phyloP scores from a whole-genome alignment of 169 alveolate species.

The Eimeria maxima region DNA sequence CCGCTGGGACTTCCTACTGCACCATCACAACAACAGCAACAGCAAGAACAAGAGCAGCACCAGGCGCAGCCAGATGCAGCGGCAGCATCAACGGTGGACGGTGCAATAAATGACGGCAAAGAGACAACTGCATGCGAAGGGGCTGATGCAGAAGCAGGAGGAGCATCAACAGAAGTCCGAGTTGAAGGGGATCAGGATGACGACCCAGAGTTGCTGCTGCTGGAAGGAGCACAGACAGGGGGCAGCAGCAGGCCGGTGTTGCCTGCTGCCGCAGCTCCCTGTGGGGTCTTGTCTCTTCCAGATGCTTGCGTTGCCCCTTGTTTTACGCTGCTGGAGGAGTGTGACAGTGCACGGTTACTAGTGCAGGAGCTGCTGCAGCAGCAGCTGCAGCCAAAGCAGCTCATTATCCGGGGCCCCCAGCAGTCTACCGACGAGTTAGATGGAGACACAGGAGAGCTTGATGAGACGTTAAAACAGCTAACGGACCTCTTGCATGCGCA shows the following conservation, averaged over 20 bases:
- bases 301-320: slow-evolving; percentile 50
- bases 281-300: slow-evolving; percentile 55
- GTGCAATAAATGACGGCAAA: neutral
- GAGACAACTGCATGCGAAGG: neutral
- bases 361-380: slow-evolving; percentile 43
- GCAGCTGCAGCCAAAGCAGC: slow-evolving; percentile 55
- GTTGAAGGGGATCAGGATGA: neutral
- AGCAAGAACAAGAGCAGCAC: neutral
- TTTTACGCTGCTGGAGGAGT: slow-evolving; percentile 49
- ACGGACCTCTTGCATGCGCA: slow-evolving; percentile 11
- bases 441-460: neutral
- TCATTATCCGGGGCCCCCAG: neutral
- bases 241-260: slow-evolving; percentile 17
- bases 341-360: slow-evolving; percentile 16
- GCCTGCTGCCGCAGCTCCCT: neutral
- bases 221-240: neutral
- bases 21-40: slow-evolving; percentile 3
- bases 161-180: neutral
- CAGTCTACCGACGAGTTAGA: neutral
- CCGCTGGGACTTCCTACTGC: slow-evolving; percentile 13
- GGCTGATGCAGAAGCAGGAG: neutral
- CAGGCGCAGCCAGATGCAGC: neutral
- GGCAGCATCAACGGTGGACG: neutral
- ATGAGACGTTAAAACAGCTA: neutral
- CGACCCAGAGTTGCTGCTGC: slow-evolving; percentile 42